Conservation (phyloP, 2,329 filamentous ascomycete genomes). For the Graphiopsis chlorocephala region DNA sequence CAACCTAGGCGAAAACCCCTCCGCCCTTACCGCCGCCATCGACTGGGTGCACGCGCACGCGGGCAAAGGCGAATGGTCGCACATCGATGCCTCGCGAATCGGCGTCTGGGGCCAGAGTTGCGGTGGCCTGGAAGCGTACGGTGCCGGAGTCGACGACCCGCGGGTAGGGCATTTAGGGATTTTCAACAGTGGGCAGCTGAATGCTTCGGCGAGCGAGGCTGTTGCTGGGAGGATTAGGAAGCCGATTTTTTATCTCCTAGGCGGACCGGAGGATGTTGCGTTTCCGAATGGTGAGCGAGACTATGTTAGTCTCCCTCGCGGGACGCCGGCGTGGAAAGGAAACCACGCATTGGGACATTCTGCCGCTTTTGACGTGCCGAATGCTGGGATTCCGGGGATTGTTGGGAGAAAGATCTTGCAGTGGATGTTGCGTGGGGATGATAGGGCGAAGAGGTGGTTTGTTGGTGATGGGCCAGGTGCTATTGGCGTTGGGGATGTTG, state of each 20-base stretch:
- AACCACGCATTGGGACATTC: not conserved
- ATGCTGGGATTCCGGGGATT: not conserved
- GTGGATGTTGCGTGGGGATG: not conserved
- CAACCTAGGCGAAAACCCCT: not conserved
- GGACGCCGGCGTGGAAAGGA: not conserved
- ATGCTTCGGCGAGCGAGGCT: not conserved
- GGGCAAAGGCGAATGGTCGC: not conserved
- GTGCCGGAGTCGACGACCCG: not conserved
- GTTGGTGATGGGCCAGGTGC: not conserved
- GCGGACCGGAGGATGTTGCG: not conserved
- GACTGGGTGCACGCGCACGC: not conserved
- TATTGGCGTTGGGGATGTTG: not conserved
- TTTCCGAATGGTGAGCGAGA: not conserved
- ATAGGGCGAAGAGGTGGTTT: not conserved
- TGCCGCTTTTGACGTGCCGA: not conserved
- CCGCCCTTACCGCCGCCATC: not conserved
- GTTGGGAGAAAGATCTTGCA: not conserved
- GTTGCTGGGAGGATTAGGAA: not conserved
- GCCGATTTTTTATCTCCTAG: not conserved
- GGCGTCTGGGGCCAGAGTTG: slow-evolving; percentile 8
- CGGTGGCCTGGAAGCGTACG: not conserved
- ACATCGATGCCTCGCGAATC: not conserved
- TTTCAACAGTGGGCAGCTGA: slow-evolving; percentile 2
- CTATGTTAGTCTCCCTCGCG: not conserved
- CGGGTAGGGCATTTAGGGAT: not conserved